A percentile compares a stretch with the other conserved stretches of the same genome.
Conservation (phyloP, 2,329 filamentous ascomycete species). For the Exophiala bonariae region DNA sequence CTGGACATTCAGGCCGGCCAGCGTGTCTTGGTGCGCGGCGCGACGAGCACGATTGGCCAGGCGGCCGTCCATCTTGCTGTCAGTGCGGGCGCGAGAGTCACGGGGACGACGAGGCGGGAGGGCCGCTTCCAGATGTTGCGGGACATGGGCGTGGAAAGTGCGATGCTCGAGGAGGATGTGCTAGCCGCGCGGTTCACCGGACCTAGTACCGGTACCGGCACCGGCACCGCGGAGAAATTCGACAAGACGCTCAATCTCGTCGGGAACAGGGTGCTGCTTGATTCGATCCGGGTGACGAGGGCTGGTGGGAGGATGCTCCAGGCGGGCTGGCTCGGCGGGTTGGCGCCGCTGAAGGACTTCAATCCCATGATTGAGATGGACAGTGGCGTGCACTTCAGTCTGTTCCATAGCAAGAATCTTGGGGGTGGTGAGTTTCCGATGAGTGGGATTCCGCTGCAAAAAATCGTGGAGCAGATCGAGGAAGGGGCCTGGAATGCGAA, state of each 20-base stretch:
- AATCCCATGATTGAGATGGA: conserved; percentile 48
- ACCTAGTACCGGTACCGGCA: too few species aligned
- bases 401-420: conserved; percentile 44
- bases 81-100: conserved; percentile 37
- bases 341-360: conserved; percentile 41
- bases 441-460: conserved; percentile 39
- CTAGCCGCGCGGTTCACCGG: conserved; percentile 23
- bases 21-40: conserved; percentile 42
- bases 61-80: conserved; percentile 42
- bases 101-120: conserved; percentile 39
- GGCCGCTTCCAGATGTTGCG: conserved; percentile 32
- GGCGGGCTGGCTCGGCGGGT: conserved; percentile 43
- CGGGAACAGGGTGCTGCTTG: conserved; percentile 40
- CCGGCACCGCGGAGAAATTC: conserved; percentile 30
- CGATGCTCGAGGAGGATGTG: conserved; percentile 29
- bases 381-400: conserved; percentile 47
- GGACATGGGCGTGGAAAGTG: conserved; percentile 32
- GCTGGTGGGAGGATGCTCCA: conserved; percentile 39
- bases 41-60: conserved; percentile 42
- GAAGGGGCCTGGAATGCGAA: conserved; percentile 31
- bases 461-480: conserved; percentile 41
- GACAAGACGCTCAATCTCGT: conserved; percentile 42
- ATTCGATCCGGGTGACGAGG: conserved; percentile 38
- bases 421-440: conserved; percentile 39
- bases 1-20: conserved; percentile 37